Evolutionary conservation across 208 protist genomes (phyloP).

Genomic region (Wallacemonas sp.): DNA sequence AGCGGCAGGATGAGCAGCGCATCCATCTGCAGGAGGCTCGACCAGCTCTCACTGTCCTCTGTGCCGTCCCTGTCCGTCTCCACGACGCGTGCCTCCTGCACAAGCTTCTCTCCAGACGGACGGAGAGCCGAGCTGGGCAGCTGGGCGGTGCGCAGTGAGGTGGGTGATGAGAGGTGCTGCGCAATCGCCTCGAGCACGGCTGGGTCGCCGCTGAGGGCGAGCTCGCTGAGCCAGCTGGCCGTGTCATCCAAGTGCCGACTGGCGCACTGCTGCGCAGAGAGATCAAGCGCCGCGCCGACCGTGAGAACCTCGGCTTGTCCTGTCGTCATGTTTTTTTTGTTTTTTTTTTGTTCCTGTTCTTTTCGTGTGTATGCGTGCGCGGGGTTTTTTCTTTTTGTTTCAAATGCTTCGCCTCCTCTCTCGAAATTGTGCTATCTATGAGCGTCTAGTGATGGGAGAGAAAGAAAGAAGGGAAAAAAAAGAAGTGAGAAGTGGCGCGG

Average conservation of each 20-base stretch:
- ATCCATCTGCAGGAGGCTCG: not conserved
- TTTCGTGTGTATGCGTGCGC: not conserved
- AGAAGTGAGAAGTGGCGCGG: constrained; percentile 1
- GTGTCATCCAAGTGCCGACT: constrained; percentile 60
- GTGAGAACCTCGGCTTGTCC: constrained; percentile 17
- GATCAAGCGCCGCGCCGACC: constrained; percentile 65
- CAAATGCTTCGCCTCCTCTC: no score
- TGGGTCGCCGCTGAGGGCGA: constrained; percentile 51
- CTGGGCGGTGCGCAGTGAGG: not conserved
- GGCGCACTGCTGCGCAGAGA: constrained; percentile 49
- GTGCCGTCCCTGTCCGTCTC: not conserved
- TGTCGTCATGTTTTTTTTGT: no score
- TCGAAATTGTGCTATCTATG: not conserved
- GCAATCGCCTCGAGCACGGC: constrained; percentile 15
- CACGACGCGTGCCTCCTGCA: not conserved
- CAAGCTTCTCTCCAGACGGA: not conserved
- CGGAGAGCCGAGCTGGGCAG: no score
- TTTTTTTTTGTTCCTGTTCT: no score
- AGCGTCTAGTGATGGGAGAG: not conserved
- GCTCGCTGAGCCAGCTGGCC: constrained; percentile 66
- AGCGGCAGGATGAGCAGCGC: constrained; percentile 2
- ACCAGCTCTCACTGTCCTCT: not conserved
- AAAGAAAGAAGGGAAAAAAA: constrained; percentile 10
- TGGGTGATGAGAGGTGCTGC: not conserved
- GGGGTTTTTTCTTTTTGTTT: no score